Evolutionary conservation across 208 protist genomes (phyloP).

Genomic region (Porcisia deanei): DNA sequence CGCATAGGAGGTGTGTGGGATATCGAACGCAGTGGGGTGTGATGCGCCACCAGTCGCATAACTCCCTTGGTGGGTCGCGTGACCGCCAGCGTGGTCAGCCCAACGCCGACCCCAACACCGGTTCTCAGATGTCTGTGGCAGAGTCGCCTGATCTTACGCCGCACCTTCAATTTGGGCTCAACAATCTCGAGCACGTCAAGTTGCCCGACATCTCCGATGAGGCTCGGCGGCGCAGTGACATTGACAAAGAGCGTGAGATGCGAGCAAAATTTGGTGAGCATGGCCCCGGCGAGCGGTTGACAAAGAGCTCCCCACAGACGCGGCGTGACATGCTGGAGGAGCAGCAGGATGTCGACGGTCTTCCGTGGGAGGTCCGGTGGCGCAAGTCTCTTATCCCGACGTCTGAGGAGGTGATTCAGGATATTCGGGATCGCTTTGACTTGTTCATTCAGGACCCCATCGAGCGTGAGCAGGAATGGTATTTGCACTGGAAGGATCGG

Average conservation of each 20-base stretch:
- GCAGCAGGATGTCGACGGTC: slow-evolving; percentile 88
- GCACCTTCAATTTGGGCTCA: slow-evolving; percentile 78
- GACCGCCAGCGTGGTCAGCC: slow-evolving; percentile 68
- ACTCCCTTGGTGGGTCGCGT: slow-evolving; percentile 54
- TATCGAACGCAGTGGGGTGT: slow-evolving; percentile 15
- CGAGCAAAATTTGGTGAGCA: slow-evolving; percentile 63
- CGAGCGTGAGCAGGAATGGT: slow-evolving; percentile 91
- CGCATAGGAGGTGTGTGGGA: neutral
- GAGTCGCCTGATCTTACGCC: slow-evolving; percentile 79
- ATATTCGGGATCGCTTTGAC: slow-evolving; percentile 89
- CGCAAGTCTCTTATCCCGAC: slow-evolving; percentile 82
- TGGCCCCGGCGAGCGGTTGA: slow-evolving; percentile 81
- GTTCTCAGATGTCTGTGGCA: slow-evolving; percentile 73
- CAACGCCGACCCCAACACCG: slow-evolving; percentile 72
- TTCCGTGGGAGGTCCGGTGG: slow-evolving; percentile 91
- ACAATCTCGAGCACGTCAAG: slow-evolving; percentile 75
- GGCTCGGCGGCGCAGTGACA: slow-evolving; percentile 57
- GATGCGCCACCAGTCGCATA: slow-evolving; percentile 36
- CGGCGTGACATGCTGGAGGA: slow-evolving; percentile 84
- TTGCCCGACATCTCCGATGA: slow-evolving; percentile 66
- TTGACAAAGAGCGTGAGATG: slow-evolving; percentile 85
- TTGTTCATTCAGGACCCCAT: slow-evolving; percentile 89
- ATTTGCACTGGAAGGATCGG: slow-evolving; percentile 90
- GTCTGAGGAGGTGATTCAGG: slow-evolving; percentile 87
- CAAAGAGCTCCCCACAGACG: slow-evolving; percentile 69